A percentile compares a stretch with the other conserved stretches of the same genome.
Evolutionary conservation across 148 eudicot species (phyloP).

Genomic region (Mesembryanthemum crystallinum): DNA sequence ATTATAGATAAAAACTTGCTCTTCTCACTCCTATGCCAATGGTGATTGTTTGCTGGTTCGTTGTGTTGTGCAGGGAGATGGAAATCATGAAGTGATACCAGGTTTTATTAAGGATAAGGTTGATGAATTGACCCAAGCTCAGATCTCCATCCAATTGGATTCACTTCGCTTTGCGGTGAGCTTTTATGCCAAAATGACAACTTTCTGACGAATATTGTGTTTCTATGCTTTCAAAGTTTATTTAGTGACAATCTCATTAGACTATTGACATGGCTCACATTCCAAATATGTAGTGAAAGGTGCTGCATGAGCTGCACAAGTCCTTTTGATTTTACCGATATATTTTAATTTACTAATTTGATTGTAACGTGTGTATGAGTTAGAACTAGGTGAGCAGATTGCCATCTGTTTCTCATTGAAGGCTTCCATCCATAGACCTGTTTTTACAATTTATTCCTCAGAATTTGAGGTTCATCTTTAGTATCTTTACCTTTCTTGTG

Average conservation of each 20-base stretch:
- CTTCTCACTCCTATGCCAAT: background rate
- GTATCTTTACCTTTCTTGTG: too few species aligned
- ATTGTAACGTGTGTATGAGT: background rate
- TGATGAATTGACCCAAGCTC: conserved; percentile 36
- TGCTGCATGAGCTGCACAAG: background rate
- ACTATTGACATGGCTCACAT: background rate
- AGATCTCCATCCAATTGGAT: conserved; percentile 32
- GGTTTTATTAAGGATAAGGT: conserved; percentile 20
- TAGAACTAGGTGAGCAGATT: too few species aligned
- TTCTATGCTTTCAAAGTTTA: background rate
- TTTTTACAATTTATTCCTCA: too few species aligned
- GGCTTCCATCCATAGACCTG: too few species aligned
- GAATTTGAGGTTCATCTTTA: too few species aligned
- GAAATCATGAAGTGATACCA: conserved; percentile 17
- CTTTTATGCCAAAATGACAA: conserved; percentile 2
- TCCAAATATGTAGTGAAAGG: background rate
- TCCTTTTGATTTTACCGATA: background rate
- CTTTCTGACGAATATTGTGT: background rate
- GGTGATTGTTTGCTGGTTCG: background rate
- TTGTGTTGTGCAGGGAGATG: conserved; percentile 33
- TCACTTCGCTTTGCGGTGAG: conserved; percentile 83
- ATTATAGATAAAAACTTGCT: background rate
- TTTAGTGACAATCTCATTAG: background rate
- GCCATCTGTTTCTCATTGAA: too few species aligned
- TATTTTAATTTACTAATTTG: background rate